Base-by-base conservation (phyloP, 257 asterid genomes). In the Echium plantagineum region DNA sequence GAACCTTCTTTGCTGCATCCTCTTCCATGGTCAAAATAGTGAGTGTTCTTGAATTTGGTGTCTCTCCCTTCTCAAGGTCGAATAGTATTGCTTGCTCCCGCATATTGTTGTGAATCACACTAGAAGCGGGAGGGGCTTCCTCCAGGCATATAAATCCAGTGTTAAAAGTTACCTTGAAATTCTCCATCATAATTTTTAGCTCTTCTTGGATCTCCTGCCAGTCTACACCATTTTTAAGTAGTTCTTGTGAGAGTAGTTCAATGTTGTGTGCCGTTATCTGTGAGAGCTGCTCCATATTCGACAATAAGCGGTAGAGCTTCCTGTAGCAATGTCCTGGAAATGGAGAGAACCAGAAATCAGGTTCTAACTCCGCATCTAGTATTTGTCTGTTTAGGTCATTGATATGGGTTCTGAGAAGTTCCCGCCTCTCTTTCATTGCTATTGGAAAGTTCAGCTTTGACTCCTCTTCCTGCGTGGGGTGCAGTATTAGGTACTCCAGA, bases 301-400 rank as follows among this genome's bases (percentile, higher is more conserved):
- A 63, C 68, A 78, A 46, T 6, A 78, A 71, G 22, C 19, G 58
- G 10, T 71, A 71, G 49, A 85, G 71, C 73, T 77, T 81, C 74
- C 66, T 63, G 74, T 83, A 85, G 66, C 71, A 69, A 47, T 79
- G 58, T 22, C 63, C 47, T 10, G 72, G 78, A 55, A 83, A 87
- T 31, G 94, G 85, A n/a, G 75, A 61, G 63, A 75, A 83, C 86
- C 88, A 85, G 74, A 83, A 83, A 61, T 69, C 69, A 0, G 91
- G 94, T 66, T 83, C 94, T 68, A 69, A 35, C 62, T 74, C 85
- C 55, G 94, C 85, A 32, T 83, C 85, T 59, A 63, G 61, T 13
- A 65, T 71, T 46, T 62, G 60, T 52, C 66, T 77, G 21, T 66
- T 61, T 20, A 86, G 75, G 47, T 74, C 75, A 31, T 32, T n/a